Percentiles rank a stretch among this genome's conserved stretches.
These are phyloP conservation scores for Clavispora fructus DNA, from an alignment of 805 yeast species.

Conservation along the genomic window DNA sequence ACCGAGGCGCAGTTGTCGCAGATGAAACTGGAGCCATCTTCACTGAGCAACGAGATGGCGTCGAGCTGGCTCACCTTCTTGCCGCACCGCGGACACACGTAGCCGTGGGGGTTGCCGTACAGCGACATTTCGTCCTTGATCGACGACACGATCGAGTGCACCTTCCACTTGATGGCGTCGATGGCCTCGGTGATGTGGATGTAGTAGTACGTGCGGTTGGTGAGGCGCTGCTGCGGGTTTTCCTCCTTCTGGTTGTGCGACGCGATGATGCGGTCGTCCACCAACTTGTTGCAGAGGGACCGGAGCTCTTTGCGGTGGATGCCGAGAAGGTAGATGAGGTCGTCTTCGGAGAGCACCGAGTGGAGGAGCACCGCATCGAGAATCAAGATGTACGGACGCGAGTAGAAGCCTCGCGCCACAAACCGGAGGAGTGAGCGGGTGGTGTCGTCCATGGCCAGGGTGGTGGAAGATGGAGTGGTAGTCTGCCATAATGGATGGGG, in stretches of 20 bases:
- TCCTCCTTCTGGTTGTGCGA: conserved; percentile 67
- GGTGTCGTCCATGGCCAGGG: conserved; percentile 33
- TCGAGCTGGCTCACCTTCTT: conserved; percentile 80
- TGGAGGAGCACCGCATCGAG: conserved; percentile 85
- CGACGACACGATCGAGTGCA: conserved; percentile 74
- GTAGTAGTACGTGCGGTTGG: conserved; percentile 75
- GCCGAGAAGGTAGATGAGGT: conserved; percentile 72
- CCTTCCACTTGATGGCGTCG: conserved; percentile 94
- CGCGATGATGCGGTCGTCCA: conserved; percentile 77
- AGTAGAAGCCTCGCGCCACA: conserved; percentile 84
- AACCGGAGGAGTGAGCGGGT: conserved; percentile 59
- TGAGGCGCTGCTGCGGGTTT: conserved; percentile 55
- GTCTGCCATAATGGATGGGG: too few species aligned
- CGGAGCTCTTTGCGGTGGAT: conserved; percentile 84
- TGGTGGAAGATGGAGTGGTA: neutral
- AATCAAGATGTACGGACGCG: conserved; percentile 74
- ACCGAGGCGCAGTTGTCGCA: conserved; percentile 80
- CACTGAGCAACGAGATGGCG: conserved; percentile 75
- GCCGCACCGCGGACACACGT: conserved; percentile 80
- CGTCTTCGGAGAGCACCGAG: conserved; percentile 89
- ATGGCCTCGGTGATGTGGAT: conserved; percentile 90
- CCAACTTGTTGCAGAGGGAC: conserved; percentile 69
- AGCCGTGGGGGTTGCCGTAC: conserved; percentile 90
- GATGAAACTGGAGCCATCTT: conserved; percentile 72
- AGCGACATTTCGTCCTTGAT: conserved; percentile 80